Conservation (phyloP, 768 basidiomycete species). For the Rhodotorula taiwanensis region DNA sequence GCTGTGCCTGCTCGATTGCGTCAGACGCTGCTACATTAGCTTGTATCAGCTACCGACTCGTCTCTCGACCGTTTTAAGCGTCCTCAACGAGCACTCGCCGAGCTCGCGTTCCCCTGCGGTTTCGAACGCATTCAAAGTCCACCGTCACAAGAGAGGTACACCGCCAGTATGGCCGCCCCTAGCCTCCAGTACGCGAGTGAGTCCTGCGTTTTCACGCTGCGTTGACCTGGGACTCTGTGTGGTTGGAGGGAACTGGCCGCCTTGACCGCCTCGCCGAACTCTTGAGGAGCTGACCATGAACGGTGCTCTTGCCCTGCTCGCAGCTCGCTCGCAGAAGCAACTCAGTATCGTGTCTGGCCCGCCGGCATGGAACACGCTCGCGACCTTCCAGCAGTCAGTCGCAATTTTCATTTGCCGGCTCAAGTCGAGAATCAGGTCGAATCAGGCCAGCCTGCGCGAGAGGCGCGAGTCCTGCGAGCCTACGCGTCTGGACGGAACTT, state of each 20-base stretch:
- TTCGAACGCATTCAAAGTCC: too few relatives aligned
- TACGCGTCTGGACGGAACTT: too few relatives aligned
- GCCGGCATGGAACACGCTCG: constrained; percentile 63
- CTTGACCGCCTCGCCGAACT: too few relatives aligned
- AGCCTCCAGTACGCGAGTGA: constrained; percentile 27
- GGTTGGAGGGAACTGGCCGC: too few relatives aligned
- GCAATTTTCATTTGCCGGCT: neutral
- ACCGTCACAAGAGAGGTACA: neutral
- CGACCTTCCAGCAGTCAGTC: constrained; percentile 51
- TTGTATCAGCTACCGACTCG: too few relatives aligned
- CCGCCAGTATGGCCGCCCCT: constrained; percentile 1
- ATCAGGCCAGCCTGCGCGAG: neutral
- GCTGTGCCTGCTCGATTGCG: too few relatives aligned
- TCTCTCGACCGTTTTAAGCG: too few relatives aligned
- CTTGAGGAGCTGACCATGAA: neutral
- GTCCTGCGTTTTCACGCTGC: neutral
- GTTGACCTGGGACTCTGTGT: neutral
- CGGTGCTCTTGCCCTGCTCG: neutral
- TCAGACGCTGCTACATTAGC: neutral
- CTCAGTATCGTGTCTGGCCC: constrained; percentile 76
- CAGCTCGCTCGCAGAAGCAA: constrained; percentile 91
- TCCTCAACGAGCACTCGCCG: too few relatives aligned
- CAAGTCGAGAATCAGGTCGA: neutral
- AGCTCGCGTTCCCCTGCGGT: too few relatives aligned
- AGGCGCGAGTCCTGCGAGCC: neutral